These are phyloP conservation scores for Peronospora belbahrii DNA, from an alignment of 352 stramenopile species.

Conservation along the genomic window DNA sequence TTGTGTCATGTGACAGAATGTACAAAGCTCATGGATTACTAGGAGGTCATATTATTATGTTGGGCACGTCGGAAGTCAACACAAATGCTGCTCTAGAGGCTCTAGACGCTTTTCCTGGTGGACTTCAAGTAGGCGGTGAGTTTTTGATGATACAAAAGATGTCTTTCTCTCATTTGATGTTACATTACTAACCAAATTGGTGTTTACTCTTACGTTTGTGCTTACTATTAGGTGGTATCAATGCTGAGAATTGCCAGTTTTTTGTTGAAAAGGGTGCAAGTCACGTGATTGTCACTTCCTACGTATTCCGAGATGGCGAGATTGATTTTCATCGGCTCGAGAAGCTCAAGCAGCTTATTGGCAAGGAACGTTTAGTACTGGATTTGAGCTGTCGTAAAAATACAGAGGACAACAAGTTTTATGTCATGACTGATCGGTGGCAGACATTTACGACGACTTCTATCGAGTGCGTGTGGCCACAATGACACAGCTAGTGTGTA, in stretches of 20 bases:
- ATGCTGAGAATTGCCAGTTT: conserved; percentile 87
- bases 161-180: too few species aligned
- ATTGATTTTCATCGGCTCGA: conserved; percentile 82
- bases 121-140: conserved; percentile 92
- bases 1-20: too few species aligned
- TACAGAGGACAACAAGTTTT: conserved; percentile 81
- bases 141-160: background rate
- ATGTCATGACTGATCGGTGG: conserved; percentile 95
- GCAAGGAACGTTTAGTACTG: conserved; percentile 86
- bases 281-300: conserved; percentile 98
- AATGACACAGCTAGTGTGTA: background rate
- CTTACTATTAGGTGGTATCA: conserved; percentile 69
- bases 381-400: conserved; percentile 94
- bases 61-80: conserved; percentile 89
- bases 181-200: too few species aligned
- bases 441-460: conserved; percentile 93
- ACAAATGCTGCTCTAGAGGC: conserved; percentile 84
- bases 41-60: conserved; percentile 97
- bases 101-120: conserved; percentile 83
- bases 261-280: conserved; percentile 94
- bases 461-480: conserved; percentile 53
- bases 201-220: background rate
- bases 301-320: conserved; percentile 91
- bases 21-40: conserved; percentile 88
- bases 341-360: conserved; percentile 58